These are phyloP conservation scores for Apiotrichum sp. DNA, from an alignment of 1,284 basidiomycete species.

Conservation along the genomic window DNA sequence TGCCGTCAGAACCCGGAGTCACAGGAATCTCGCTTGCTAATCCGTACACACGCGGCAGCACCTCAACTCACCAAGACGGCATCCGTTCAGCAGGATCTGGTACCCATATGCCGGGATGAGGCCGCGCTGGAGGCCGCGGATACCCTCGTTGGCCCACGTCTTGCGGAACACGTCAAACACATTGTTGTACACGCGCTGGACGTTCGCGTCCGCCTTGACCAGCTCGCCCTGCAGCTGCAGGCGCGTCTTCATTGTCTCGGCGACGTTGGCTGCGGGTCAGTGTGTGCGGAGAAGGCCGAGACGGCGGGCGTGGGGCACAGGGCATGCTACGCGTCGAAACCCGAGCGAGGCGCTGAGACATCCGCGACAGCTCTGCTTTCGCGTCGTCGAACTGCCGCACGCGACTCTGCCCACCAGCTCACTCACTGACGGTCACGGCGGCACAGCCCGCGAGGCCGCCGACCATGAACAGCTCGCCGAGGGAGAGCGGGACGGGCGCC, in stretches of 20 bases:
- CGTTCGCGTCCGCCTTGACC: constrained; percentile 57
- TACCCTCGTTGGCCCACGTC: constrained; percentile 85
- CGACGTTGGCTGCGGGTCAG: constrained; percentile 48
- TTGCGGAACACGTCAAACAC: constrained; percentile 81
- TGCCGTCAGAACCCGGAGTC: constrained; percentile 32
- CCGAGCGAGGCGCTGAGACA: too few species aligned
- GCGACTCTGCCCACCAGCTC: too few species aligned
- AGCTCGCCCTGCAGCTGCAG: constrained; percentile 92
- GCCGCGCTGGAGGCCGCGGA: constrained; percentile 85
- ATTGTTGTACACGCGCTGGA: constrained; percentile 76
- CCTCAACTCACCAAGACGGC: constrained; percentile 65
- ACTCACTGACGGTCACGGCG: constrained; percentile 59
- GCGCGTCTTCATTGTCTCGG: constrained; percentile 87
- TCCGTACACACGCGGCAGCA: not conserved
- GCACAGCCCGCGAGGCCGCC: constrained; percentile 83
- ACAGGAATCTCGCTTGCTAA: too few species aligned
- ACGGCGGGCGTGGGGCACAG: too few species aligned
- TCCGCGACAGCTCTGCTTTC: too few species aligned
- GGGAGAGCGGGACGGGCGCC: constrained; percentile 25
- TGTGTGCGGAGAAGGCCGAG: too few species aligned
- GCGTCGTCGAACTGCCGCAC: too few species aligned
- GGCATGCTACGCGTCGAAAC: too few species aligned
- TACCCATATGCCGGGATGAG: constrained; percentile 88
- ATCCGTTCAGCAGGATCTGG: constrained; percentile 92
- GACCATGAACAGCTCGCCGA: constrained; percentile 68